Base-by-base conservation (phyloP, 768 basidiomycete genomes). In the Rossbeevera mucosa region DNA sequence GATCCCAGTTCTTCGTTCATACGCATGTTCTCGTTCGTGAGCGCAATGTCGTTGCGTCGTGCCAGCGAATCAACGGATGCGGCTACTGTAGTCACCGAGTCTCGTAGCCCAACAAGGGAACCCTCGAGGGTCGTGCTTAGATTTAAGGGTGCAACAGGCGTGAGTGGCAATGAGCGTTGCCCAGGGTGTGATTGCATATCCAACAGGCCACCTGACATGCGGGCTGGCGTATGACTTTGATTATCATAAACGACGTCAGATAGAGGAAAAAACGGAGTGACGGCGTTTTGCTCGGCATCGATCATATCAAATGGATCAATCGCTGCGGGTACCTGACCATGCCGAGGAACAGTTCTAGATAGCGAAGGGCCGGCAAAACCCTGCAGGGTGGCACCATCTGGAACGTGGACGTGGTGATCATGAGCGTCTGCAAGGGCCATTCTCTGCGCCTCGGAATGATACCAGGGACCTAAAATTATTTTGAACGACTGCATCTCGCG, bases 1-100 rank as follows among this genome's bases (percentile, higher is more conserved):
- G 82, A 80, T 59, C 81, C 80, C 28, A 88, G 74, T 64, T 92
- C 89, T 58, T 92, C 89, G 41, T 80, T 82, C 53, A 85, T 69
- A 55, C 88, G 73, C 62, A 87, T 74, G 43, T 80, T 79, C 66
- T 92, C 89, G 57, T 88, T 86, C 20, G 80, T 76, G 47, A 86
- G 67, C 36, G 81, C 79, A 58, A 89, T 80, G 44, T 88, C 85
- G 47, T 76, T 80, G 21, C 82, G 73, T 44, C 85, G 74, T 16
- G 77, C 81, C 9, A 86, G 69, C 1, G 78, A 83, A 51, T 85
- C 84, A 36, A 86, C 71, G 1, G 81, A 75, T 6, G 75, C 68
- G n/a, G 80, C 76, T n/a, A 87, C 70, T 11, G 79, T 69, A 45
- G 81, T 75, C 30, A 90, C 62, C 47, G 82, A 81, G 31, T 80